Percentiles rank a stretch among this genome's conserved stretches.
Evolutionary conservation across 768 basidiomycete genomes (phyloP).

Genomic region (Nevesoporus exiguus): DNA sequence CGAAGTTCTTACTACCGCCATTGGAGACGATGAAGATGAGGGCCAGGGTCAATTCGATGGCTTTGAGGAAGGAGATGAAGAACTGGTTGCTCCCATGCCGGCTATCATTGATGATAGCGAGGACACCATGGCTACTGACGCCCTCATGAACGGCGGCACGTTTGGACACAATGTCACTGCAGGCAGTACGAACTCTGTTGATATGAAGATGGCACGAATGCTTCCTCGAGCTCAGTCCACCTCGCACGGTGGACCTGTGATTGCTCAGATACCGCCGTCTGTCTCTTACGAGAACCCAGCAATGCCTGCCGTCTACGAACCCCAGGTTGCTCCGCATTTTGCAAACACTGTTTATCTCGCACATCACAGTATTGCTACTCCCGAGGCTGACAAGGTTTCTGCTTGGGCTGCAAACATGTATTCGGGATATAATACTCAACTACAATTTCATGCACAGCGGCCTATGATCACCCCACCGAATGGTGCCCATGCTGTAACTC

Average conservation of each 20-base stretch:
- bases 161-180: constrained; percentile 29
- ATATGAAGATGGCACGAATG: constrained; percentile 25
- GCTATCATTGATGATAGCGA: constrained; percentile 31
- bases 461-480: constrained; percentile 43
- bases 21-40: constrained; percentile 58
- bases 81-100: constrained; percentile 28
- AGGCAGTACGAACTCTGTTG: constrained; percentile 32
- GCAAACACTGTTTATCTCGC: constrained; percentile 16
- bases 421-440: constrained; percentile 23
- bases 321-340: constrained; percentile 34
- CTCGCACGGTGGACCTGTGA: constrained; percentile 39
- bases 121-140: constrained; percentile 26
- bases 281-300: constrained; percentile 54
- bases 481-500: constrained; percentile 34
- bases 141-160: constrained; percentile 32
- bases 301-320: constrained; percentile 44
- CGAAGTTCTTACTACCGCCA: constrained; percentile 53
- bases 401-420: constrained; percentile 32
- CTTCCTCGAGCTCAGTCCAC: constrained; percentile 20
- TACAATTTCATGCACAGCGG: constrained; percentile 33
- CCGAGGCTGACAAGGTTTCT: constrained; percentile 28
- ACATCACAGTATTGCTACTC: constrained; percentile 17
- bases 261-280: constrained; percentile 41
- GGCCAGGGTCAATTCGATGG: constrained; percentile 36
- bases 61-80: constrained; percentile 43